Conservation (phyloP, 23 red algal species). For the Agarophyton chilense region DNA sequence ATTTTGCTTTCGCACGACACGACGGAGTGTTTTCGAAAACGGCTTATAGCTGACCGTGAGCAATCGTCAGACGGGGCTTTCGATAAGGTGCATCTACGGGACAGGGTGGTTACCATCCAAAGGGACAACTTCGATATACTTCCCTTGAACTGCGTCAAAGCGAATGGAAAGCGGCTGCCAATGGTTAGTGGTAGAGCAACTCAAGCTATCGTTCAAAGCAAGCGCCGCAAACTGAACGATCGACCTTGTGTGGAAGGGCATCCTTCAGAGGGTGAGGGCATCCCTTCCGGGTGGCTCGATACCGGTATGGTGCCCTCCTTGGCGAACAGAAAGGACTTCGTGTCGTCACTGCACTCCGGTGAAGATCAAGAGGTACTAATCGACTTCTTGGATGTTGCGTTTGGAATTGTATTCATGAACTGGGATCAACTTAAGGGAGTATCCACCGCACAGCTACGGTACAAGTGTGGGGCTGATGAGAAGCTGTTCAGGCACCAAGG, state of each 20-base stretch:
- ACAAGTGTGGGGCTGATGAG: not conserved
- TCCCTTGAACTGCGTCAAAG: slow-evolving; percentile 1
- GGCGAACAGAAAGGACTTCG: no score
- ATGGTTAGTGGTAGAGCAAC: not conserved
- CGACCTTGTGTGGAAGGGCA: not conserved
- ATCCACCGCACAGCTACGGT: not conserved
- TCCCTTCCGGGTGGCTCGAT: no score
- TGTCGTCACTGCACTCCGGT: no score
- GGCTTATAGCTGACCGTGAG: not conserved
- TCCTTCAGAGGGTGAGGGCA: not conserved
- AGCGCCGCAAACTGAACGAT: not conserved
- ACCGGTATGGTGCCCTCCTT: no score
- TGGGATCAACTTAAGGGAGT: not conserved
- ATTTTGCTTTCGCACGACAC: not conserved
- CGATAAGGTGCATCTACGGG: not conserved
- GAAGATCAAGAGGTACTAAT: no score
- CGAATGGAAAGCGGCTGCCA: not conserved
- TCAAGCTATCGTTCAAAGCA: not conserved
- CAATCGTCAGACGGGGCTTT: not conserved
- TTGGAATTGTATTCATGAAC: not conserved
- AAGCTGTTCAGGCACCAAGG: slow-evolving; percentile 14
- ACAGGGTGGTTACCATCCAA: not conserved
- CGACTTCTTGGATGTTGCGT: not conserved
- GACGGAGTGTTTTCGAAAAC: not conserved
- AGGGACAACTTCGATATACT: slow-evolving; percentile 17